Conservation (phyloP, 1,284 basidiomycete genomes). For the Marasmius tenuissimus region DNA sequence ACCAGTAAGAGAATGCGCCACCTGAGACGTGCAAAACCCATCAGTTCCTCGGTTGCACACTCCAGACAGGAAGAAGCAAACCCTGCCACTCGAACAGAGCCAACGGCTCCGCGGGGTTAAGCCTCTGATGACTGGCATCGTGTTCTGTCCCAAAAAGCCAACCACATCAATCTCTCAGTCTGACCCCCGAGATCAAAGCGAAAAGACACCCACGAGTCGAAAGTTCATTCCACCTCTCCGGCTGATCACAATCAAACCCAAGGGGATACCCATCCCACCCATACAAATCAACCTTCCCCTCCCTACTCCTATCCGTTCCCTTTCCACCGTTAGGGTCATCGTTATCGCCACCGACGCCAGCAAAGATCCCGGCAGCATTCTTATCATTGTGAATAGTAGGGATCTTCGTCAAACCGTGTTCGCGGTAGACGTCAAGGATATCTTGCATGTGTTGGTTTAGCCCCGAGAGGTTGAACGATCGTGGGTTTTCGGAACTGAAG, state of each 20-base stretch:
- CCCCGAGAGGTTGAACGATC: conserved; percentile 22
- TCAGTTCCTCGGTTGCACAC: neutral
- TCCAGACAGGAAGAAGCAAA: conserved; percentile 22
- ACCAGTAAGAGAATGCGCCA: conserved; percentile 34
- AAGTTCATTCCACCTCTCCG: conserved; percentile 42
- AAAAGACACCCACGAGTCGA: conserved; percentile 28
- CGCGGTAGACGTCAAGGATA: conserved; percentile 37
- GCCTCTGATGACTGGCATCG: conserved; percentile 29
- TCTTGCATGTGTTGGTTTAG: conserved; percentile 39
- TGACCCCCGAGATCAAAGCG: neutral
- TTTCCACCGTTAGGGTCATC: no score
- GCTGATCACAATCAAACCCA: conserved; percentile 50
- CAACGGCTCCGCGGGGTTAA: conserved; percentile 36
- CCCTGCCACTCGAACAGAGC: conserved; percentile 42
- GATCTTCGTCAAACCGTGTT: conserved; percentile 41
- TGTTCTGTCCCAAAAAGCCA: conserved; percentile 18
- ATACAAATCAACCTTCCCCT: conserved; percentile 43
- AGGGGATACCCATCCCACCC: conserved; percentile 51
- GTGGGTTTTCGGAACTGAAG: conserved; percentile 25
- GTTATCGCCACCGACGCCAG: neutral
- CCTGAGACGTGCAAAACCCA: conserved; percentile 13
- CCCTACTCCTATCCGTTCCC: no score
- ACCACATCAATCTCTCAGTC: neutral
- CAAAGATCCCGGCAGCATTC: conserved; percentile 30
- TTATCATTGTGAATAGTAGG: conserved; percentile 42